Evolutionary conservation across 2,329 filamentous ascomycete genomes (phyloP).

Genomic region (Talaromyces piceae): DNA sequence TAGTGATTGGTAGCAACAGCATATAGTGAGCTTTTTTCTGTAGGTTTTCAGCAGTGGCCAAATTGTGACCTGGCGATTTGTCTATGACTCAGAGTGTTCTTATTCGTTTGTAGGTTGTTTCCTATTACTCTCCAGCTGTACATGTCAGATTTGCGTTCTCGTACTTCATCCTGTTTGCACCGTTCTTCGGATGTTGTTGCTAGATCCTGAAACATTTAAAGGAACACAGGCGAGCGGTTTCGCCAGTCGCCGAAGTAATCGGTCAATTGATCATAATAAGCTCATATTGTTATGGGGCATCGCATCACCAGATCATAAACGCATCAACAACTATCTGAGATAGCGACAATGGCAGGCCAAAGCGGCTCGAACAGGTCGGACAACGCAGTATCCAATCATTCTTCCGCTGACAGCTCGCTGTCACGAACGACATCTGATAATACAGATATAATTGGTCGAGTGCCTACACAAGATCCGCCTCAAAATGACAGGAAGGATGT

Average conservation of each 20-base stretch:
- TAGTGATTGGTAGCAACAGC: not conserved
- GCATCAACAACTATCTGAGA: not conserved
- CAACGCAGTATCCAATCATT: not conserved
- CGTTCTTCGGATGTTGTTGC: not conserved
- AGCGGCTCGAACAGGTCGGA: not conserved
- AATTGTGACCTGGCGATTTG: not conserved
- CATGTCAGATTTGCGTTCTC: not conserved
- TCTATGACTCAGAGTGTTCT: not conserved
- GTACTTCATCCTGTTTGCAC: not conserved
- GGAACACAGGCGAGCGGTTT: not conserved
- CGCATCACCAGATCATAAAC: not conserved
- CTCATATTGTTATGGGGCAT: not conserved
- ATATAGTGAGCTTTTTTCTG: not conserved
- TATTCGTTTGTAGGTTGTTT: too few species aligned
- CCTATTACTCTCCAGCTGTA: not conserved
- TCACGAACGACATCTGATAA: not conserved
- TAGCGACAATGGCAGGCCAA: not conserved
- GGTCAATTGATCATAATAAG: not conserved
- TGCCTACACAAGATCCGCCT: not conserved
- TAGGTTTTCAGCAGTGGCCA: not conserved
- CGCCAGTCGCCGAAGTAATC: not conserved
- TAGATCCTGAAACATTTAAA: not conserved
- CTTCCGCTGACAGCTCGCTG: not conserved
- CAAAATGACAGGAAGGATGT: not conserved
- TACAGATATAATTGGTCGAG: not conserved